Evolutionary conservation across 495 filamentous ascomycete genomes (phyloP), one percentile per base, ranked within the genome.

Genomic region (Glonium stellatum): DNA sequence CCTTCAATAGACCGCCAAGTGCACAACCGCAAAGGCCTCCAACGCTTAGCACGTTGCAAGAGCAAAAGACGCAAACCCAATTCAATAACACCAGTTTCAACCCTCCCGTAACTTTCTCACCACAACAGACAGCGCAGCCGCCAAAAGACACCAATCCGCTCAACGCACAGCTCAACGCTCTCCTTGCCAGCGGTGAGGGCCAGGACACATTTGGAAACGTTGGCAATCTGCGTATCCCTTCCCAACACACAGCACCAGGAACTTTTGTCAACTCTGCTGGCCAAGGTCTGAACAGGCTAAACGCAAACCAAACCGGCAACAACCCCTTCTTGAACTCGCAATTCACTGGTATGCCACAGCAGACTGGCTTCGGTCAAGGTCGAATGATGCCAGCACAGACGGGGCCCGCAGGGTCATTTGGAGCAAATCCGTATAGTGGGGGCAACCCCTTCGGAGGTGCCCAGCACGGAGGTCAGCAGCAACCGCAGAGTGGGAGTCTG

Each of bases 201-300:
- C 86, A 90, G 76, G 93, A 99, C 70, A 97, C 95, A 0, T 99
- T 96, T 71, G 93, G 93, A 54, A 99, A 99, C 69, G 87, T 87
- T 41, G 93, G 93, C 56, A 86, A 97, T 55, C 79, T 96, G 34
- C 90, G 93, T 72, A 95, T 99, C 64, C 95, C 93, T 1, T 84
- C 93, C 36, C 93, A 99, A 72, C 93, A 99, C 73, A 99, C 93
- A 0, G 91, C 93, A 0, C 95, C 95, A 2, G 93, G 93, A 31
- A 95, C 88, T 1, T 99, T 97, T 68, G 87, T 99, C 74, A 99
- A 97, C 75, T 92, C 87, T 62, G 89, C 93, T 4, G 92, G 92
- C 55, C 80, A 85, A 46, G 88, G 88, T 22, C 71, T 88, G 55
- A 82, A 84, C 56, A 81, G 80, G 58, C 69, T 87, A 39, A 80